Conservation (phyloP, 2,329 filamentous ascomycete genomes). For the Thielaviopsis cerberus region DNA sequence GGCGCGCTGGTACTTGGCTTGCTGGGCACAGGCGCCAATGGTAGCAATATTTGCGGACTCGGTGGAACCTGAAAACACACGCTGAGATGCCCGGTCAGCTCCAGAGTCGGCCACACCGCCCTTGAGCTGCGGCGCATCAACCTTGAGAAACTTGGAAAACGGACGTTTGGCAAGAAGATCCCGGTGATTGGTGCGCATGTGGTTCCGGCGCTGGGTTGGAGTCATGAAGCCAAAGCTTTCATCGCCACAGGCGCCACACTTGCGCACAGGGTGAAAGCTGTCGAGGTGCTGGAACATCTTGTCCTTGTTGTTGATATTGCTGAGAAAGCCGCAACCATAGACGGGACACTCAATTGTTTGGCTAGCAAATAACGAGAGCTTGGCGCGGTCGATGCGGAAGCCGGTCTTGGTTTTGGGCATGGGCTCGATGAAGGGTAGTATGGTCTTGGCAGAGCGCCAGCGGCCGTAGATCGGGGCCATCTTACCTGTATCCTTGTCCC, state of each 20-base stretch:
- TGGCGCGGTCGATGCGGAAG: constrained; percentile 4
- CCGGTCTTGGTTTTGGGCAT: neutral
- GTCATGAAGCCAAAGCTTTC: constrained; percentile 1
- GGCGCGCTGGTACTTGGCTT: neutral
- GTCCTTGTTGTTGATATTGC: neutral
- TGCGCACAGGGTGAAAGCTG: neutral
- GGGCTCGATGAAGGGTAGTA: neutral
- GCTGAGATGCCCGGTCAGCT: neutral
- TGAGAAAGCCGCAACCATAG: constrained; percentile 5
- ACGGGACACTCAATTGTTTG: constrained; percentile 6
- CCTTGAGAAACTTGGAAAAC: neutral
- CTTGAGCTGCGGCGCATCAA: neutral
- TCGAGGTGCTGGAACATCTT: constrained; percentile 2
- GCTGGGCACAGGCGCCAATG: neutral
- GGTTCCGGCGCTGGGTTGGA: neutral
- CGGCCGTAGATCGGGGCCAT: neutral
- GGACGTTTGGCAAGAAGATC: neutral
- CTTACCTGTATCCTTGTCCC: constrained; percentile 3
- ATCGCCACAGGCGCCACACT: constrained; percentile 2
- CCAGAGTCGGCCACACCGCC: neutral
- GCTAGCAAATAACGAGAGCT: neutral
- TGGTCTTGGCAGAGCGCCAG: neutral
- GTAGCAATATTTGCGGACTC: neutral
- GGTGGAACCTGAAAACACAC: neutral
- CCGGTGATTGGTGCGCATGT: neutral